A percentile compares a stretch with the other conserved stretches of the same genome.
Evolutionary conservation across 2,329 filamentous ascomycete species (phyloP).

Genomic region (Ambrosiella cleistominuta): DNA sequence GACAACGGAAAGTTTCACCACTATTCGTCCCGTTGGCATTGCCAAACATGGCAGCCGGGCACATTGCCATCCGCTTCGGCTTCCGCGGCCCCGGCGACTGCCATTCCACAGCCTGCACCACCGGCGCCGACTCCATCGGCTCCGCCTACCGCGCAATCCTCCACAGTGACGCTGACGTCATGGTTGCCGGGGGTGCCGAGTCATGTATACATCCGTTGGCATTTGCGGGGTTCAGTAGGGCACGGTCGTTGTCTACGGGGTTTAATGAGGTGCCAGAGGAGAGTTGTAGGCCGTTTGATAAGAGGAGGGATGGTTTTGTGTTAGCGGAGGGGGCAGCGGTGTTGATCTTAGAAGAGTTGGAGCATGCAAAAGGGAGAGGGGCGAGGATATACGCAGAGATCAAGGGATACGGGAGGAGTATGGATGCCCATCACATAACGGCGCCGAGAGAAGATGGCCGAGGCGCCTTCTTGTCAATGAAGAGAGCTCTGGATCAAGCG

Average conservation of each 20-base stretch:
- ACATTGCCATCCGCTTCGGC: conserved; percentile 82
- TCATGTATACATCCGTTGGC: conserved; percentile 91
- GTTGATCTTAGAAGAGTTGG: conserved; percentile 71
- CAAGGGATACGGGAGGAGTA: conserved; percentile 74
- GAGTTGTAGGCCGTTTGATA: conserved; percentile 78
- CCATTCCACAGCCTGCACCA: conserved; percentile 87
- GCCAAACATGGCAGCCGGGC: conserved; percentile 87
- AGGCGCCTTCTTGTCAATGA: conserved; percentile 75
- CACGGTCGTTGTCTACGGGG: conserved; percentile 65
- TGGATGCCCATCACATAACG: conserved; percentile 87
- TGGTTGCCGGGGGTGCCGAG: conserved; percentile 90
- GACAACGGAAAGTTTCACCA: conserved; percentile 83
- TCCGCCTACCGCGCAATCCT: conserved; percentile 86
- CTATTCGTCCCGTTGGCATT: conserved; percentile 84
- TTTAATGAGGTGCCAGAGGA: conserved; percentile 56
- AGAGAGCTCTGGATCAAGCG: conserved; percentile 58
- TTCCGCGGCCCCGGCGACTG: conserved; percentile 86
- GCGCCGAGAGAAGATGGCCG: conserved; percentile 68
- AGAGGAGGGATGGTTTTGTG: conserved; percentile 65
- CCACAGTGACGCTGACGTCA: conserved; percentile 82
- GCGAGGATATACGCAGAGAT: conserved; percentile 80
- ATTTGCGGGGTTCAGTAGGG: conserved; percentile 77
- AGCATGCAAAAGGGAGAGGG: conserved; percentile 65
- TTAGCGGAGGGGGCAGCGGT: conserved; percentile 85
- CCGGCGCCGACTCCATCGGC: conserved; percentile 83